phyloP scores from a whole-genome alignment of 768 basidiomycete genomes.

The Lentinula sp. region DNA sequence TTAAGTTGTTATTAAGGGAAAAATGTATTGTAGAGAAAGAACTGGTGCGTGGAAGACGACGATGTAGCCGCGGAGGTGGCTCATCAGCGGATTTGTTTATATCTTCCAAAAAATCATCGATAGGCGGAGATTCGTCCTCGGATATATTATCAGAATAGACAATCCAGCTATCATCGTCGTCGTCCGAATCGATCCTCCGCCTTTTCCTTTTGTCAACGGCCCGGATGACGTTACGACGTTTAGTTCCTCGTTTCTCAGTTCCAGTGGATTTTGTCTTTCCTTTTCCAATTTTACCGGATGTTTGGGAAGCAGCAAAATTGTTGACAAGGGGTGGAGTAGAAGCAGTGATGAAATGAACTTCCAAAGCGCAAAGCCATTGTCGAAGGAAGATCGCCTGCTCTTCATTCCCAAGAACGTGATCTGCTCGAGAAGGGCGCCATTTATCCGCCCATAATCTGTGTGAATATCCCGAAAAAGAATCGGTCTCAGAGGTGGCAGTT shows the following conservation, averaged over 20 bases:
- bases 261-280: slow-evolving; percentile 18
- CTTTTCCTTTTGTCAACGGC: slow-evolving; percentile 50
- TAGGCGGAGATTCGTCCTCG: slow-evolving; percentile 16
- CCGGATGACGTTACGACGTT: slow-evolving; percentile 57
- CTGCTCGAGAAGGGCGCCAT: slow-evolving; percentile 69
- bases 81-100: slow-evolving; percentile 20
- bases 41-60: neutral
- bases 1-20: neutral
- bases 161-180: slow-evolving; percentile 58
- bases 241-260: slow-evolving; percentile 30
- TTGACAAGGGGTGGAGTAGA: neutral
- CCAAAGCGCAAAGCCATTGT: slow-evolving; percentile 73
- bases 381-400: slow-evolving; percentile 61
- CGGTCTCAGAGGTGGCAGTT: slow-evolving; percentile 12
- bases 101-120: slow-evolving; percentile 24
- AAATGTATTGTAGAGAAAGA: neutral
- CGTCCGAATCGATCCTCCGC: slow-evolving; percentile 44
- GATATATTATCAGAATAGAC: slow-evolving; percentile 30
- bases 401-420: slow-evolving; percentile 78
- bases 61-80: neutral
- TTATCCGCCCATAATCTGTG: slow-evolving; percentile 63
- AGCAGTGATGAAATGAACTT: slow-evolving; percentile 37
- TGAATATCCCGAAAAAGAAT: slow-evolving; percentile 13
- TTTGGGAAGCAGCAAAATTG: slow-evolving; percentile 5
- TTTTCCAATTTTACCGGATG: slow-evolving; percentile 15